Conservation (phyloP, 179 eudicot genomes). For the Beta macrorhiza region DNA sequence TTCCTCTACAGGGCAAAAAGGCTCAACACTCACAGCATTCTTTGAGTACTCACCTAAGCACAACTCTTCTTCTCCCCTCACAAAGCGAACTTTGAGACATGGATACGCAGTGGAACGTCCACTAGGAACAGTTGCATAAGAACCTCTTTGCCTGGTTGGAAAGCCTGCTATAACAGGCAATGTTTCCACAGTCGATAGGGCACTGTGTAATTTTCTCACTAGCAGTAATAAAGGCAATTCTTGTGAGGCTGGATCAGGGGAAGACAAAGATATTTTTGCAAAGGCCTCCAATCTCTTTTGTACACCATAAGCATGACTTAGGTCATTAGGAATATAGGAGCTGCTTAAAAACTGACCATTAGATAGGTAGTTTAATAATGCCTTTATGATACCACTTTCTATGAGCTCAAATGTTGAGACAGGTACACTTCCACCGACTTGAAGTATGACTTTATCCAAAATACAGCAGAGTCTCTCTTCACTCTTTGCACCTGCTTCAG, state of each 20-base stretch:
- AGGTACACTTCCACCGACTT: constrained; percentile 59
- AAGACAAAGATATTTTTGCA: constrained; percentile 56
- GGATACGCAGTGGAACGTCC: constrained; percentile 53
- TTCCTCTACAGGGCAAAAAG: constrained; percentile 68
- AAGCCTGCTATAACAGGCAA: constrained; percentile 60
- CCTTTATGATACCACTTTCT: constrained; percentile 81
- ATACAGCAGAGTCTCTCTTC: constrained; percentile 52
- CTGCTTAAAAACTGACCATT: constrained; percentile 41
- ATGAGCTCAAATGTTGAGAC: constrained; percentile 91
- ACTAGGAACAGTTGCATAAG: constrained; percentile 69
- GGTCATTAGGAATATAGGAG: constrained; percentile 22
- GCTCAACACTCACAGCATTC: constrained; percentile 70
- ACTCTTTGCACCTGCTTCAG: constrained; percentile 31
- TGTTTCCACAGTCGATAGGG: constrained; percentile 71
- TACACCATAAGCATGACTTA: constrained; percentile 26
- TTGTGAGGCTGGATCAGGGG: constrained; percentile 34
- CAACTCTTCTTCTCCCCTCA: constrained; percentile 60
- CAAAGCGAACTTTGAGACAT: constrained; percentile 65
- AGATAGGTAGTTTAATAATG: constrained; percentile 62
- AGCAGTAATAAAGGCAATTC: constrained; percentile 44
- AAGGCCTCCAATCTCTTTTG: constrained; percentile 66
- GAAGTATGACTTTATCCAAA: constrained; percentile 55
- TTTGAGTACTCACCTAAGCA: constrained; percentile 52
- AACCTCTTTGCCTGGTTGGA: constrained; percentile 43
- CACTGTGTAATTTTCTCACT: constrained; percentile 62